These are phyloP conservation scores for Acacia crassicarpa DNA, from an alignment of 306 rosid genomes.

Conservation along the genomic window DNA sequence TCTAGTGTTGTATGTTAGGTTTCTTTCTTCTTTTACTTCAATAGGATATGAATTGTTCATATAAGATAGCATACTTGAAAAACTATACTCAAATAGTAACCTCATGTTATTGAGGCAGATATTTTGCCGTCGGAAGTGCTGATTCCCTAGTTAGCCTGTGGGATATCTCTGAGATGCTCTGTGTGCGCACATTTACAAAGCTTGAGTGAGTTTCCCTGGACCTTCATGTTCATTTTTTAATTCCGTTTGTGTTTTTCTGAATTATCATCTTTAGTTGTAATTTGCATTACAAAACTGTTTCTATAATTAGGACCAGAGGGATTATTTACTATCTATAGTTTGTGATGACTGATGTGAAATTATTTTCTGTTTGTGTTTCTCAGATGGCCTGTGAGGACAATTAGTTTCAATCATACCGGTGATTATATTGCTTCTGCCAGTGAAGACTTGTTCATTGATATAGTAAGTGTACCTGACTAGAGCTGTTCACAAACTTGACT, in stretches of 20 bases:
- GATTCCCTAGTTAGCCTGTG: slow-evolving; percentile 97
- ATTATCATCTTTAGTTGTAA: no score
- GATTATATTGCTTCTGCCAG: slow-evolving; percentile 90
- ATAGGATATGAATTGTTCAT: slow-evolving; percentile 7
- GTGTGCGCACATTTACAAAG: slow-evolving; percentile 86
- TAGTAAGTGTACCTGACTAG: slow-evolving; percentile 54
- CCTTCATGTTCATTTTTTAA: slow-evolving; percentile 18
- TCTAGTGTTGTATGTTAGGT: not conserved
- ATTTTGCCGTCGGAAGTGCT: slow-evolving; percentile 96
- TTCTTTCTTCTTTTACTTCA: slow-evolving; percentile 16
- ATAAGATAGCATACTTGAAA: slow-evolving; percentile 2
- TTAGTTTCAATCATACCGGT: slow-evolving; percentile 89
- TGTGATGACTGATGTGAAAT: slow-evolving; percentile 20
- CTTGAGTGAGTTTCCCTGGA: slow-evolving; percentile 65
- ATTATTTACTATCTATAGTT: slow-evolving; percentile 1
- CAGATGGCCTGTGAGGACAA: slow-evolving; percentile 97
- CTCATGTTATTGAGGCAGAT: slow-evolving; percentile 45
- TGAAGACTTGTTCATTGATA: slow-evolving; percentile 89
- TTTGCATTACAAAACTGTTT: no score
- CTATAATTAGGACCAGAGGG: no score
- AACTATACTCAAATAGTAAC: not conserved
- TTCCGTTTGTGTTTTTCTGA: slow-evolving; percentile 14
- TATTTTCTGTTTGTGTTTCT: slow-evolving; percentile 22
- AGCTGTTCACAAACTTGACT: not conserved
- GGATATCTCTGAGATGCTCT: slow-evolving; percentile 96